Evolutionary conservation across 2,329 filamentous ascomycete species (phyloP).

Genomic region (Diaporthe eres): DNA sequence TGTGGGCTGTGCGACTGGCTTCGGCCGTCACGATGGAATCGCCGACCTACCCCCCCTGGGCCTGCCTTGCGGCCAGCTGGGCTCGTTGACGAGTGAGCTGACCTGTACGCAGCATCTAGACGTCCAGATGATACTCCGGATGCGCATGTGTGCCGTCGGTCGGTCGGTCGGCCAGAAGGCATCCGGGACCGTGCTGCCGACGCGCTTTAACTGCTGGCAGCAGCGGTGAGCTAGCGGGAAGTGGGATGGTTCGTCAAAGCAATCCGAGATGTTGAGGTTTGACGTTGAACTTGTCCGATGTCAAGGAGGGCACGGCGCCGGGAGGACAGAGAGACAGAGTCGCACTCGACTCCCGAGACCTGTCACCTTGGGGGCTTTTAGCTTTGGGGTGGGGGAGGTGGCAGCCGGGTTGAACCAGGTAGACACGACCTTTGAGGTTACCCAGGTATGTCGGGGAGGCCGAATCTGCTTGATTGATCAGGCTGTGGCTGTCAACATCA

Average conservation of each 20-base stretch:
- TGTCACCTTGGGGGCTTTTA: conserved; percentile 19
- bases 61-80: background rate
- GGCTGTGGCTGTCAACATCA: background rate
- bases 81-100: background rate
- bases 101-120: background rate
- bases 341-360: conserved; percentile 33
- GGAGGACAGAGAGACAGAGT: conserved; percentile 8
- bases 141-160: conserved; percentile 5
- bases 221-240: conserved; percentile 16
- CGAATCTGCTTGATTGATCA: conserved; percentile 6
- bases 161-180: background rate
- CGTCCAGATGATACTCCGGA: conserved; percentile 14
- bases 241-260: conserved; percentile 8
- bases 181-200: conserved; percentile 16
- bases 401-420: conserved; percentile 26
- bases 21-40: conserved; percentile 17
- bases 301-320: background rate
- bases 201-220: background rate
- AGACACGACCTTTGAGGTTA: background rate
- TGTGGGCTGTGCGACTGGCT: conserved; percentile 26
- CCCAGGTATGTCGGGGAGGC: conserved; percentile 12
- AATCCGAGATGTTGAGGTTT: conserved; percentile 19
- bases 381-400: background rate
- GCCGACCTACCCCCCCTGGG: conserved; percentile 21
- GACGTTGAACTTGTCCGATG: conserved; percentile 31